Base-by-base conservation (phyloP, 2,329 filamentous ascomycete species). In the Xylariaceae sp. region DNA sequence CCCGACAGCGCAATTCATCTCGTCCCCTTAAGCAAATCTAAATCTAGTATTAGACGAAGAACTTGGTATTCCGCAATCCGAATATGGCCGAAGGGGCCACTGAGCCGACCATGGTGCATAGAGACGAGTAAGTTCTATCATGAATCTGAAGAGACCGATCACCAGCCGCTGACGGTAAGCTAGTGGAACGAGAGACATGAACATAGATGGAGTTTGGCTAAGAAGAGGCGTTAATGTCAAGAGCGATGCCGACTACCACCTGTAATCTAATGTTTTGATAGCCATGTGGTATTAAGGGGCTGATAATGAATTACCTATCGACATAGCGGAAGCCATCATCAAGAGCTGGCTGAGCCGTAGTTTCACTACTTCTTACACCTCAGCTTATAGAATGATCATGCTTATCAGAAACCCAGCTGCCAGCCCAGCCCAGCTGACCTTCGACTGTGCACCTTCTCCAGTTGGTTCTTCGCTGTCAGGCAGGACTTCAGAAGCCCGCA, bases 31-130 rank as follows among this genome's bases (percentile, higher is more conserved):
- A 36, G 4, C 12, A 0, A 9, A 42, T 42, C 27, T 48, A 7
- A 33, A 15, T 1, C 33, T 30, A 5, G 11, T 42, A 36, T 36
- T 18, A 66, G 66, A 62, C 55, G 2, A 59, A 61, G 42, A 66
- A 67, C 44, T 49, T 66, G 47, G 56, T 67, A 39, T 66, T 68
- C 47, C 50, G 61, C 27, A 68, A 67, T 14, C 65, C 66, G 1
- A 48, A 67, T n/a, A 41, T 40, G 5, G 54, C 58, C 5, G 57
- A 53, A 5, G 64, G 63, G 3, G 53, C 59, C 3, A 62, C 54
- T 0, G 64, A 67, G 42, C 65, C 65, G 2, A 48, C 42, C 11
- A 49, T 64, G n/a, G 58, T 59, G 5, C 44, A 53, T 9, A 65
- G 61, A 51, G 59, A 66, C 11, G 66, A 68, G 64, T 67, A 56